These are phyloP conservation scores for Monilinia laxa DNA, from an alignment of 2,329 filamentous ascomycete species.

Conservation along the genomic window DNA sequence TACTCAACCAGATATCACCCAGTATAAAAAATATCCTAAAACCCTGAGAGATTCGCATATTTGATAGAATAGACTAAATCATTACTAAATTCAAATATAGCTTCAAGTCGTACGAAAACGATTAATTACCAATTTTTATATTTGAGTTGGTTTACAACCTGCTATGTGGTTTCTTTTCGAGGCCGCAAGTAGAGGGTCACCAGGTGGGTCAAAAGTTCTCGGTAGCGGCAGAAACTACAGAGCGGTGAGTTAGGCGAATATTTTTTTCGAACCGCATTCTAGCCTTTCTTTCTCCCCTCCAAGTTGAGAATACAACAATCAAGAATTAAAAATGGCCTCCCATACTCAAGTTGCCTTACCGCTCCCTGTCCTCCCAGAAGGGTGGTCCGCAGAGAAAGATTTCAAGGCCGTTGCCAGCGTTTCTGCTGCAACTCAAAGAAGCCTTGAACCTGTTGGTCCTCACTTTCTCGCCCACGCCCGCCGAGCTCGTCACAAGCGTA, in stretches of 20 bases:
- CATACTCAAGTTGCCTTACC: slow-evolving; percentile 52
- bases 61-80: neutral
- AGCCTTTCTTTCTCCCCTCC: slow-evolving; percentile 21
- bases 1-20: neutral
- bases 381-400: slow-evolving; percentile 85
- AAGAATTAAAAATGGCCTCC: slow-evolving; percentile 32
- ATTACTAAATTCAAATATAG: no score
- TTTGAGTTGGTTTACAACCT: neutral
- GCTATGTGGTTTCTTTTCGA: neutral
- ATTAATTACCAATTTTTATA: neutral
- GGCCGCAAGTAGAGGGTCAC: neutral
- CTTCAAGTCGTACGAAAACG: neutral
- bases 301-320: neutral
- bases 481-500: slow-evolving; percentile 92
- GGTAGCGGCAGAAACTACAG: neutral
- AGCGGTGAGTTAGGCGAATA: slow-evolving; percentile 17
- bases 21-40: neutral
- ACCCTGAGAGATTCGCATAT: no score
- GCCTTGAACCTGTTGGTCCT: slow-evolving; percentile 92
- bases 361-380: slow-evolving; percentile 73
- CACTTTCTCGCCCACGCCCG: slow-evolving; percentile 97
- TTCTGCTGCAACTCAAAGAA: slow-evolving; percentile 75
- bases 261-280: slow-evolving; percentile 16
- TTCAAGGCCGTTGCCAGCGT: slow-evolving; percentile 82
- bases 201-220: neutral